These are phyloP conservation scores for Phycomyces blakesleeanus DNA, from an alignment of 192 early-diverging fungal genomes.

Conservation along the genomic window DNA sequence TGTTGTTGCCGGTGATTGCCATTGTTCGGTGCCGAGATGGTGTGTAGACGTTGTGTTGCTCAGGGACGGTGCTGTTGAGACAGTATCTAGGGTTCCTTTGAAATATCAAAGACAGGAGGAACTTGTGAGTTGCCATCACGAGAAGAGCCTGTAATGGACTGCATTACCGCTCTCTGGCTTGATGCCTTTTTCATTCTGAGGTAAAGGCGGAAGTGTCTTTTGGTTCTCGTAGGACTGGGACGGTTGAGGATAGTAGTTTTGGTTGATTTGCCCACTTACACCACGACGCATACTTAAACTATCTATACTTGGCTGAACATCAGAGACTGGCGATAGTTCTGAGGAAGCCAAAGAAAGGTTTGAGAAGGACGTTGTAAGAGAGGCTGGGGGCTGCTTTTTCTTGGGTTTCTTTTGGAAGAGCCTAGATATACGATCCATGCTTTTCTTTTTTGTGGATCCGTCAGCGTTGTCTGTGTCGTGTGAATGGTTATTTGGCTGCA, in stretches of 20 bases:
- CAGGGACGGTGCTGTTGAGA: background rate
- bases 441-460: constrained; percentile 13
- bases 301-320: background rate
- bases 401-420: constrained; percentile 24
- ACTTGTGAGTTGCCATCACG: constrained; percentile 5
- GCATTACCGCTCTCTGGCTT: constrained; percentile 4
- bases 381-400: constrained; percentile 3
- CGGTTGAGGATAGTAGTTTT: background rate
- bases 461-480: constrained; percentile 10
- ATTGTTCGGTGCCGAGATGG: no score
- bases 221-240: background rate
- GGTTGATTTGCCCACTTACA: background rate
- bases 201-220: no score
- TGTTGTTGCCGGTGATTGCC: no score
- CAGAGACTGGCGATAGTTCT: constrained; percentile 4
- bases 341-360: constrained; percentile 6
- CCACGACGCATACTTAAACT: background rate
- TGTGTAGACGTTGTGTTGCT: background rate
- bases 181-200: background rate
- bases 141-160: constrained; percentile 4
- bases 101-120: background rate
- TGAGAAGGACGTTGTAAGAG: constrained; percentile 12
- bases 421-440: constrained; percentile 11
- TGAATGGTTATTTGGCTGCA: constrained; percentile 6
- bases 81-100: background rate